Percentiles rank a stretch among this genome's conserved stretches.
These are phyloP conservation scores for Clonostachys rosea DNA, from an alignment of 2,329 filamentous ascomycete genomes.

Conservation along the genomic window DNA sequence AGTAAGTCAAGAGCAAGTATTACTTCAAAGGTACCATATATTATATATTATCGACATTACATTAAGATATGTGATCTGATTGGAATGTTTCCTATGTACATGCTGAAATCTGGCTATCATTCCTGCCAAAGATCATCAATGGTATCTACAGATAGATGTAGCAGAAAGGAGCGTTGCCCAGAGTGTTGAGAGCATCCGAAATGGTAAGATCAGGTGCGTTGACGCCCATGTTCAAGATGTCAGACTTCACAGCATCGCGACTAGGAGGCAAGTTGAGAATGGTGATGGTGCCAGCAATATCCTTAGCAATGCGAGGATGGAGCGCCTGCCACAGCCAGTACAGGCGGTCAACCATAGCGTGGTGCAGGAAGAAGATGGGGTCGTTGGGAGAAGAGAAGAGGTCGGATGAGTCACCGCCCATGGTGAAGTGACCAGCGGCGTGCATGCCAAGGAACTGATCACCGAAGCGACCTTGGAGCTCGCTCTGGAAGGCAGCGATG, in stretches of 20 bases:
- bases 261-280: slow-evolving; percentile 8
- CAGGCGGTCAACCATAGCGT: slow-evolving; percentile 15
- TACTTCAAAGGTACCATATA: too few relatives aligned
- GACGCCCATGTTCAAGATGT: slow-evolving; percentile 4
- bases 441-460: slow-evolving; percentile 30
- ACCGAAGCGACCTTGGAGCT: slow-evolving; percentile 5
- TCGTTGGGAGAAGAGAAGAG: slow-evolving; percentile 18
- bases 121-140: too few relatives aligned
- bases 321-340: slow-evolving; percentile 15
- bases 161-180: slow-evolving; percentile 5
- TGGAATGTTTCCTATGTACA: too few relatives aligned
- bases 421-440: slow-evolving; percentile 31
- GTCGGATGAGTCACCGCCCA: slow-evolving; percentile 26
- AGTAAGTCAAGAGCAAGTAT: too few relatives aligned
- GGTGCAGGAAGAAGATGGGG: slow-evolving; percentile 17
- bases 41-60: too few relatives aligned
- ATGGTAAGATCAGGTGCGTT: slow-evolving; percentile 1
- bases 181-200: slow-evolving; percentile 4
- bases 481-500: slow-evolving; percentile 1
- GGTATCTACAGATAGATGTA: slow-evolving; percentile 5
- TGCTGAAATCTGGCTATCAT: too few relatives aligned
- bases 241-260: slow-evolving; percentile 2
- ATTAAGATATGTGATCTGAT: too few relatives aligned
- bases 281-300: neutral
- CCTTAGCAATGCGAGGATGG: slow-evolving; percentile 4